Base-by-base conservation (phyloP, 495 filamentous ascomycete species). In the Physcia stellaris region DNA sequence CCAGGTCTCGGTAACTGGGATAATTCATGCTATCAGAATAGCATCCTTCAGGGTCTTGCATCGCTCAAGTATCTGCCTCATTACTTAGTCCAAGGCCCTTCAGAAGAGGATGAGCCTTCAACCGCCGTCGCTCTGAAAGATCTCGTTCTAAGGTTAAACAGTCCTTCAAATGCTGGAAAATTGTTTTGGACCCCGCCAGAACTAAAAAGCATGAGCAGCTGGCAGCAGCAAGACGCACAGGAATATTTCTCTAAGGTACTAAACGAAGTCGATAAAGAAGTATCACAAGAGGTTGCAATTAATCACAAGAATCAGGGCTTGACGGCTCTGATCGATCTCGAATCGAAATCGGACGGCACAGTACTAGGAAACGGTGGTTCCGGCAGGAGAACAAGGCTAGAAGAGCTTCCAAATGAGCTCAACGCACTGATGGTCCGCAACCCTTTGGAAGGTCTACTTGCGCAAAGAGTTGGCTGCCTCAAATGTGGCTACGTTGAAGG, bases 11-110 rank as follows among this genome's bases (percentile, higher is more conserved):
- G 83, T 13, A 99, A 99, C 52, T 79, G 73, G 63, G 78, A 93
- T 57, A 94, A 94, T 51, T 93, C 85, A 1, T 99, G 92, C 58
- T 99, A 90, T 53, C 88, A 96, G 62, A 99, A 99, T 54, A 94
- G 87, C 44, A 80, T 95, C 15, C 75, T 96, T 17, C 80, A 95
- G 54, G 79, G 80, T 10, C 66, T 96, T 26, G 79, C 87, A 4
- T 82, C 86, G 4, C 68, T 96, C 31, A 61, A 67, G 16, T 64
- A 75, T 4, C 60, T 94, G 12, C 62, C 64, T 4, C 46, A 45
- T 4, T 79, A 68, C 35, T 50, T 81, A 22, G 48, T 51, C 1
- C 39, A 34, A 41, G 61, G 75, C 52, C 56, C 80, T 6, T 54
- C 64, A 6, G 57, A 49, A 17, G 61, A 63, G 37, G 49, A 47